Evolutionary conservation across 2,329 filamentous ascomycete species (phyloP), one percentile per base, ranked within the genome.

Genomic region (Harringtonia lauricola): DNA sequence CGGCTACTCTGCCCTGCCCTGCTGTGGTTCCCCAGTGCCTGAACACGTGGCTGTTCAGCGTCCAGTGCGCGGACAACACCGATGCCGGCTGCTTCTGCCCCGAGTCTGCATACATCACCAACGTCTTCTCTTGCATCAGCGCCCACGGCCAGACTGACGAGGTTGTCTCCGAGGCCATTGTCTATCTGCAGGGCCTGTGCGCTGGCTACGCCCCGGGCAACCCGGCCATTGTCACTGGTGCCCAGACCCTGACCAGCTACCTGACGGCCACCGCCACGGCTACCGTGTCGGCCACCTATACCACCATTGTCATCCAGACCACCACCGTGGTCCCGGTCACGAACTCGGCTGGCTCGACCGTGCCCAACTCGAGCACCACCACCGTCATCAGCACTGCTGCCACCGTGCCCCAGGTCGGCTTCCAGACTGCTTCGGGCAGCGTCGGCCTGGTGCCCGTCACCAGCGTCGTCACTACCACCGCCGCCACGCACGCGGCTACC

Each of bases 161-260:
- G 37, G 74, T 85, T 58, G 72, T 90, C 54, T 70, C 77, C 43
- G 66, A 79, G 54, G 86, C 87, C 48, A 73, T 92, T 47, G 74
- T 76, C 55, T 95, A 86, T 77, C 83, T 95, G 71, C 82, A 89
- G 64, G 89, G 89, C 61, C 86, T 96, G 65, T 96, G 90, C 68
- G 87, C 84, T 46, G 66, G 74, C 42, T 81, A 82, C 64, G 74
- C 86, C 30, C 69, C 74, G 15, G 55, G 74, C 59, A 95, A 95
- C 75, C 87, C 89, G n/a, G 85, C 73, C 51, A 85, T 96, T 56
- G 76, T 86, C 57, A 94, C 84, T 40, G 79, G 76, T 50, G 79
- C 86, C 53, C 15, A 30, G 18, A 70, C 71, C 33, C 67, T 78
- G 59, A 76, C 77, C 54, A 72, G 71, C 44, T 74, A 81, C 62